Conservation (phyloP, 805 yeast species). For the Spathaspora gorwiae region DNA sequence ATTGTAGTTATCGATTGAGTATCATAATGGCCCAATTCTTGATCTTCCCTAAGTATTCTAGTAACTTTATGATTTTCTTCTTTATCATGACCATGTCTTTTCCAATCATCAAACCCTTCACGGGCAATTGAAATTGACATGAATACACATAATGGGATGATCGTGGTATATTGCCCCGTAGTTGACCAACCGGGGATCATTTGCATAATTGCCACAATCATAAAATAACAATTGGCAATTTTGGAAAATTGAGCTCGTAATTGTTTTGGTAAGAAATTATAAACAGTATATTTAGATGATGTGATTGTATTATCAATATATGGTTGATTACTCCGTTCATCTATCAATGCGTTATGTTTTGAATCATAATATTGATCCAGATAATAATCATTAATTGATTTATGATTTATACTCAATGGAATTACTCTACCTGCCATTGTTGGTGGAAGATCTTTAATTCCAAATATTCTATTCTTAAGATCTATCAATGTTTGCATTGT, state of each 20-base stretch:
- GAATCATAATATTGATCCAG: slow-evolving; percentile 24
- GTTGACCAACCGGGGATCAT: slow-evolving; percentile 98
- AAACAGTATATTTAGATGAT: slow-evolving; percentile 79
- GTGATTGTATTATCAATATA: slow-evolving; percentile 69
- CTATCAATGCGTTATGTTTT: slow-evolving; percentile 41
- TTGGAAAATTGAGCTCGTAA: slow-evolving; percentile 87
- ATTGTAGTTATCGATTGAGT: slow-evolving; percentile 36
- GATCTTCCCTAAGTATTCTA: slow-evolving; percentile 27
- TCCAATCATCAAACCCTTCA: slow-evolving; percentile 91
- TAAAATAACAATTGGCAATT: slow-evolving; percentile 85
- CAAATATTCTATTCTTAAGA: slow-evolving; percentile 37
- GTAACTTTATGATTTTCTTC: slow-evolving; percentile 63
- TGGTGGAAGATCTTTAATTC: slow-evolving; percentile 44
- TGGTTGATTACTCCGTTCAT: slow-evolving; percentile 62
- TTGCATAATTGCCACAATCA: slow-evolving; percentile 86
- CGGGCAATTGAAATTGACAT: slow-evolving; percentile 84
- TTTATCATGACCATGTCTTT: slow-evolving; percentile 79
- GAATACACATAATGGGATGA: slow-evolving; percentile 80
- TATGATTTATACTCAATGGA: slow-evolving; percentile 54
- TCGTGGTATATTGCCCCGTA: slow-evolving; percentile 92
- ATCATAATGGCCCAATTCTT: slow-evolving; percentile 24
- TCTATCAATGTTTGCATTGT: slow-evolving; percentile 11
- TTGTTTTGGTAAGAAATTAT: slow-evolving; percentile 84
- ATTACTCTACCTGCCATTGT: slow-evolving; percentile 69
- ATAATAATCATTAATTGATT: slow-evolving; percentile 25